Percentiles rank a stretch among this genome's conserved stretches.
Evolutionary conservation across 805 yeast genomes (phyloP).

Genomic region (Suhomyces vadensis): DNA sequence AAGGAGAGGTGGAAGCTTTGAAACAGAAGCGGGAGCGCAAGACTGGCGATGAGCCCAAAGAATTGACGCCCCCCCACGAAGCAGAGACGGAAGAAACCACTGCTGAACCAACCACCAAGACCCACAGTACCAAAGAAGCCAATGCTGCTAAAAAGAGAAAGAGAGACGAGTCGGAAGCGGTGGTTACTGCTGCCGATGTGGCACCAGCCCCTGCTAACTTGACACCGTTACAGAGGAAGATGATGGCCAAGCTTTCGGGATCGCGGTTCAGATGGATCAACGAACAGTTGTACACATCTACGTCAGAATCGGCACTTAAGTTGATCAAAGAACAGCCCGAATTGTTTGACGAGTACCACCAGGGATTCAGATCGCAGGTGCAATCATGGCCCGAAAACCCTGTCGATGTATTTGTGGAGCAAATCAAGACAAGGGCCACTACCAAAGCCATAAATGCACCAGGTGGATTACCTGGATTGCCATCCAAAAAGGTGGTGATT

Average conservation of each 20-base stretch:
- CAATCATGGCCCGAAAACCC: slow-evolving; percentile 99
- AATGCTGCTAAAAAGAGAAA: too few species aligned
- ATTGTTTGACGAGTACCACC: slow-evolving; percentile 90
- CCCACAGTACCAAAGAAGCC: too few species aligned
- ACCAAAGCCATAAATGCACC: slow-evolving; percentile 84
- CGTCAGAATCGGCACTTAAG: slow-evolving; percentile 73
- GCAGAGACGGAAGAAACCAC: slow-evolving; percentile 29
- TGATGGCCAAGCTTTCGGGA: slow-evolving; percentile 93
- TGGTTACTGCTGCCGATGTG: slow-evolving; percentile 3
- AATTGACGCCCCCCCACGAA: too few species aligned
- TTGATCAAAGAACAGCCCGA: slow-evolving; percentile 80
- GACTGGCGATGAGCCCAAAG: slow-evolving; percentile 15
- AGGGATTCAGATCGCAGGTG: slow-evolving; percentile 93
- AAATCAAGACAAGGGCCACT: slow-evolving; percentile 56
- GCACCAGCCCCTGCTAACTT: slow-evolving; percentile 41
- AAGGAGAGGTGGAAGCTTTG: slow-evolving; percentile 10
- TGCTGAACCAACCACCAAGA: too few species aligned
- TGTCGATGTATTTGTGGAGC: slow-evolving; percentile 82
- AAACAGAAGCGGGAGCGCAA: slow-evolving; percentile 9
- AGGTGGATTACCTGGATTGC: slow-evolving; percentile 86
- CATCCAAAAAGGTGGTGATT: slow-evolving; percentile 64
- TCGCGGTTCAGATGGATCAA: slow-evolving; percentile 98
- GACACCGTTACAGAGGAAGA: slow-evolving; percentile 89
- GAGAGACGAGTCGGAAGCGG: slow-evolving; percentile 14
- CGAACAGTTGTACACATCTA: slow-evolving; percentile 89